Evolutionary conservation across 2,329 filamentous ascomycete species (phyloP).

Genomic region (Capronia americana): DNA sequence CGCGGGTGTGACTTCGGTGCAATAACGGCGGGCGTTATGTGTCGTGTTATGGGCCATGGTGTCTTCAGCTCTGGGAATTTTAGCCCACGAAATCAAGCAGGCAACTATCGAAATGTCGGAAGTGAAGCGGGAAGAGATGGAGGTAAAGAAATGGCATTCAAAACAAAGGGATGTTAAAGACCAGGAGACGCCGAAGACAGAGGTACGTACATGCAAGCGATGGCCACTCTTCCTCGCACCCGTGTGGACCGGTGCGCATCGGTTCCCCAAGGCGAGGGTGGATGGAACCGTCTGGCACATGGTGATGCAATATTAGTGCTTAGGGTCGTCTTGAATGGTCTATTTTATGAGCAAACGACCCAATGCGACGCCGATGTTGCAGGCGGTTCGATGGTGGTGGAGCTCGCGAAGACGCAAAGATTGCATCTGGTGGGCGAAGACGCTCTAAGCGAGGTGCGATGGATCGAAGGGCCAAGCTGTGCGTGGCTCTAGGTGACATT

Average conservation of each 20-base stretch:
- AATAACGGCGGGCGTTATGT: conserved; percentile 36
- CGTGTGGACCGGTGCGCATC: neutral
- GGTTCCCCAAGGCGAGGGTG: neutral
- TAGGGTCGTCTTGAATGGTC: neutral
- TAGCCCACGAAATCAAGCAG: neutral
- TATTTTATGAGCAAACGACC: neutral
- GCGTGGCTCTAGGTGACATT: conserved; percentile 15
- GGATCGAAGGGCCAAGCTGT: conserved; percentile 6
- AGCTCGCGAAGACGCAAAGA: conserved; percentile 19
- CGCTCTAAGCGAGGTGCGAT: conserved; percentile 21
- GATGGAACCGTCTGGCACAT: conserved; percentile 6
- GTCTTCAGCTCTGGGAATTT: neutral
- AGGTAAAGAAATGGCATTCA: neutral
- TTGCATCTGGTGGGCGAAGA: conserved; percentile 4
- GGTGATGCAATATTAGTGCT: conserved; percentile 1
- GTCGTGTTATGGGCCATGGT: conserved; percentile 29
- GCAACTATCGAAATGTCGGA: neutral
- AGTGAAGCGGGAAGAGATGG: neutral
- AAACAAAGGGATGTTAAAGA: neutral
- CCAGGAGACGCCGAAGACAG: neutral
- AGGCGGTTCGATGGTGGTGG: conserved; percentile 7
- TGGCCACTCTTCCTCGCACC: neutral
- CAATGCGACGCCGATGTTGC: conserved; percentile 8
- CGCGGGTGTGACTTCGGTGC: conserved; percentile 45
- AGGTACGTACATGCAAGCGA: neutral